Evolutionary conservation across 192 early-diverging fungal species (phyloP).

Genomic region (Lobulomyces angularis): DNA sequence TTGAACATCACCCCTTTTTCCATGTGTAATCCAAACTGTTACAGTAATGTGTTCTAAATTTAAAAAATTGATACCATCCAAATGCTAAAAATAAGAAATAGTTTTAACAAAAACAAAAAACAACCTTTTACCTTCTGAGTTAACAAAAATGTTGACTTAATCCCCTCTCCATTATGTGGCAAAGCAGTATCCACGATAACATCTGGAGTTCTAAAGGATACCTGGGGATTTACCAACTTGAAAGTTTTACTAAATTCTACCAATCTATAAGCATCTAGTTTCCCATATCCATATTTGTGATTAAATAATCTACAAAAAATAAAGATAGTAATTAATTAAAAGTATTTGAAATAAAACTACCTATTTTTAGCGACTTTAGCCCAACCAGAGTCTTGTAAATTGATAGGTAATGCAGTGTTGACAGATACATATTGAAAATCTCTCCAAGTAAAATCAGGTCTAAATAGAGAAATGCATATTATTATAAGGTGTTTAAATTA

Average conservation of each 20-base stretch:
- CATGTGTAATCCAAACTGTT: conserved; percentile 69
- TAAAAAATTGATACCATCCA: conserved; percentile 33
- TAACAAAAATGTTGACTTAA: conserved; percentile 9
- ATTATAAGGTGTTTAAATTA: background rate
- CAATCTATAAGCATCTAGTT: conserved; percentile 67
- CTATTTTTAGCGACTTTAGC: conserved; percentile 49
- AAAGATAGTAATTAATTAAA: no score
- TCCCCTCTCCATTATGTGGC: conserved; percentile 30
- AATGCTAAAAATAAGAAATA: conserved; percentile 31
- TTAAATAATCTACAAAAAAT: no score
- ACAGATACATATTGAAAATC: conserved; percentile 83
- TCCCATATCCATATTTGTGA: conserved; percentile 92
- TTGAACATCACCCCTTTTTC: conserved; percentile 72
- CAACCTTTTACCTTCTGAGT: background rate
- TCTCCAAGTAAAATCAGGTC: conserved; percentile 92
- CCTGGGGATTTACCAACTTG: conserved; percentile 52
- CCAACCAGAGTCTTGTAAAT: conserved; percentile 64
- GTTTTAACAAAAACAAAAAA: conserved; percentile 18
- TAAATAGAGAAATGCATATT: conserved; percentile 6
- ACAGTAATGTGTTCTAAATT: conserved; percentile 80
- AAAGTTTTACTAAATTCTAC: conserved; percentile 66
- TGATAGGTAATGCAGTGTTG: conserved; percentile 61
- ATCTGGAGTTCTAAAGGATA: conserved; percentile 28
- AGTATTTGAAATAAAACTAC: no score
- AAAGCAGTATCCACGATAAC: conserved; percentile 31